phyloP scores from a whole-genome alignment of 2,329 filamentous ascomycete genomes.

The Endothia cerciana region DNA sequence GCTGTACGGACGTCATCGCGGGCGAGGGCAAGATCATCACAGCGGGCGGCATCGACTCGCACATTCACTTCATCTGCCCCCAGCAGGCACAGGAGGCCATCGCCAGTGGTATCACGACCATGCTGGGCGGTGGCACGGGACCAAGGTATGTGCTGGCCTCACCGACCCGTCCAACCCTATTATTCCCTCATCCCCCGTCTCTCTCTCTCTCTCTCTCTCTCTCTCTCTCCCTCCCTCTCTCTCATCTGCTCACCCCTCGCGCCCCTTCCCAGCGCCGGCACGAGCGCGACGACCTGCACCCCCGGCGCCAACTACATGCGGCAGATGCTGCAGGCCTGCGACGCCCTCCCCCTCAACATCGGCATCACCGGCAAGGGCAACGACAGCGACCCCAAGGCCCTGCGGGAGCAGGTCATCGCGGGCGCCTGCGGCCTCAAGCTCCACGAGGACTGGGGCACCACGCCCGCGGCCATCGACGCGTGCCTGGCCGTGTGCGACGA shows the following conservation, averaged over 20 bases:
- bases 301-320: slow-evolving; percentile 82
- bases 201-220: neutral
- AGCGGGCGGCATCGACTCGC: slow-evolving; percentile 84
- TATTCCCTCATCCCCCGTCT: slow-evolving; percentile 6
- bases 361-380: slow-evolving; percentile 95
- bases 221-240: neutral
- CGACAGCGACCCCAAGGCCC: slow-evolving; percentile 70
- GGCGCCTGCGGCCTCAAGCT: slow-evolving; percentile 91
- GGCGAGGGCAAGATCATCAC: slow-evolving; percentile 91
- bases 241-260: neutral
- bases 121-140: slow-evolving; percentile 88
- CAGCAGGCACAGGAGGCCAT: slow-evolving; percentile 87
- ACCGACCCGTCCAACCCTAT: too few relatives aligned
- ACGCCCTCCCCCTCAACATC: slow-evolving; percentile 80
- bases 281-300: slow-evolving; percentile 91
- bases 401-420: slow-evolving; percentile 80
- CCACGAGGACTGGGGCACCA: slow-evolving; percentile 95
- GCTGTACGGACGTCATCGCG: slow-evolving; percentile 89
- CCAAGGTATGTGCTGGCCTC: slow-evolving; percentile 76
- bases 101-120: slow-evolving; percentile 84
- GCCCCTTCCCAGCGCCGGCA: slow-evolving; percentile 66
- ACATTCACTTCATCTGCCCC: slow-evolving; percentile 94
- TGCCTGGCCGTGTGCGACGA: slow-evolving; percentile 88
- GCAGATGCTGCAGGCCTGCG: slow-evolving; percentile 88
- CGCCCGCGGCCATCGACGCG: slow-evolving; percentile 87